These are phyloP conservation scores for Eutypella sp. DNA, from an alignment of 2,329 filamentous ascomycete species.

Conservation along the genomic window DNA sequence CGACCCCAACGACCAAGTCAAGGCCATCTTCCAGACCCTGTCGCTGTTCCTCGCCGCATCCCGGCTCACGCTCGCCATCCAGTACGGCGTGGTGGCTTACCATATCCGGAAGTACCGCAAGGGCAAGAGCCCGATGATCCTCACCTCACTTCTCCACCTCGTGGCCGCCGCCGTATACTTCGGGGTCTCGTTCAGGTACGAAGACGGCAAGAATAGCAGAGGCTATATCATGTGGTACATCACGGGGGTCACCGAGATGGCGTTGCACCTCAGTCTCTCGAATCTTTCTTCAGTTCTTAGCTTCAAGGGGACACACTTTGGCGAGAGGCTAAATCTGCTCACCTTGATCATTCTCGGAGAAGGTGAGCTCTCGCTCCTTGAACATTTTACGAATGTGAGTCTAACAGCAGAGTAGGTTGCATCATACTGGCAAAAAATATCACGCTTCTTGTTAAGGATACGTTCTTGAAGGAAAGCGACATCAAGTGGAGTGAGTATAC, in stretches of 20 bases:
- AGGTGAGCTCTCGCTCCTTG: slow-evolving; percentile 27
- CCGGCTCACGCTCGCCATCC: slow-evolving; percentile 46
- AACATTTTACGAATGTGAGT: neutral
- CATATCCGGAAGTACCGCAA: slow-evolving; percentile 37
- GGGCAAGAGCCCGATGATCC: slow-evolving; percentile 28
- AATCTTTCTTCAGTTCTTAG: slow-evolving; percentile 51
- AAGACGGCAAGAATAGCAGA: slow-evolving; percentile 24
- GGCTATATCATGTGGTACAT: slow-evolving; percentile 47
- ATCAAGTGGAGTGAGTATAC: slow-evolving; percentile 18
- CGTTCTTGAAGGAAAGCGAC: slow-evolving; percentile 33
- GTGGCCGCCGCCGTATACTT: slow-evolving; percentile 34
- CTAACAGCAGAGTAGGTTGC: slow-evolving; percentile 29
- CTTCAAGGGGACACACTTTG: slow-evolving; percentile 59
- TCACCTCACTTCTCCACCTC: slow-evolving; percentile 33
- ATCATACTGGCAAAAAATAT: slow-evolving; percentile 52
- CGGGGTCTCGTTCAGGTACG: slow-evolving; percentile 36
- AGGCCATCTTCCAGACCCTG: slow-evolving; percentile 34
- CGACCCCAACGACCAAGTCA: slow-evolving; percentile 32
- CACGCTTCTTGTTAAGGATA: slow-evolving; percentile 41
- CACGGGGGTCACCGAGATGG: slow-evolving; percentile 47
- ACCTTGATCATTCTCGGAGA: slow-evolving; percentile 65
- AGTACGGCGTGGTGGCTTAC: slow-evolving; percentile 45
- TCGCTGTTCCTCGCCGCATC: slow-evolving; percentile 47
- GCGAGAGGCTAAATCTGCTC: slow-evolving; percentile 58
- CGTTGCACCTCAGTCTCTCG: slow-evolving; percentile 47